Evolutionary conservation across 2,329 filamentous ascomycete genomes (phyloP), one percentile per base, ranked within the genome.

Genomic region (Sclerotinia sclerotiorum): DNA sequence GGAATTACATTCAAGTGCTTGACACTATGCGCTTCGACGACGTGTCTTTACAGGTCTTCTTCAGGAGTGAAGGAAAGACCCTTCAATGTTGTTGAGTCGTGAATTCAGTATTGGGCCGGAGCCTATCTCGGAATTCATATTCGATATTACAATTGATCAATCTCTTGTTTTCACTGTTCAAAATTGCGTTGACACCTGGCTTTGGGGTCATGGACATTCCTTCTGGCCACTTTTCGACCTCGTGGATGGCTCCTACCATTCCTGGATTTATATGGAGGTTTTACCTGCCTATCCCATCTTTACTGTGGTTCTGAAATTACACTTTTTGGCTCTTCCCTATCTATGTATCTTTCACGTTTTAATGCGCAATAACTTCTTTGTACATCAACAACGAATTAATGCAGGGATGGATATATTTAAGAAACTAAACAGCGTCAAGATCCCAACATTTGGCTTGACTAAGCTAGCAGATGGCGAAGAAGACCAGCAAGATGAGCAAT

Each of bases 241-340:
- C 13, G 32, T 51, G 32, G 21, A 4, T 51, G 29, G 29, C 32
- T 24, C 46, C 60, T 63, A 32, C 46, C 39, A 19, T 29, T 6
- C 17, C 39, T 39, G 46, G 21, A 42, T 51, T 8, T 2, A 8
- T 19, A 21, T 42, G 46, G 29, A 24, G 46, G n/a, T 42, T 17
- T n/a, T 52, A 51, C 46, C 48, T 63, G 46, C 60, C 46, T 27
- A 39, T 39, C n/a, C 21, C 51, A 3, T 51, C n/a, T 24, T 63
- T 11, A 63, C 32, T 21, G 1, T 49, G 46, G 48, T 35, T 24
- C 29, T 51, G 35, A 19, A 48, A 21, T 63, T 8, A n/a, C n/a
- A 39, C 29, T 2, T 7, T 10, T 8, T 15, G 8, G 46, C 13
- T 5, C 10, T 13, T 21, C 27, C n/a, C 35, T 24, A 39, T 21